Evolutionary conservation across 345 rosid genomes (phyloP).

Genomic region (Psidium guajava): DNA sequence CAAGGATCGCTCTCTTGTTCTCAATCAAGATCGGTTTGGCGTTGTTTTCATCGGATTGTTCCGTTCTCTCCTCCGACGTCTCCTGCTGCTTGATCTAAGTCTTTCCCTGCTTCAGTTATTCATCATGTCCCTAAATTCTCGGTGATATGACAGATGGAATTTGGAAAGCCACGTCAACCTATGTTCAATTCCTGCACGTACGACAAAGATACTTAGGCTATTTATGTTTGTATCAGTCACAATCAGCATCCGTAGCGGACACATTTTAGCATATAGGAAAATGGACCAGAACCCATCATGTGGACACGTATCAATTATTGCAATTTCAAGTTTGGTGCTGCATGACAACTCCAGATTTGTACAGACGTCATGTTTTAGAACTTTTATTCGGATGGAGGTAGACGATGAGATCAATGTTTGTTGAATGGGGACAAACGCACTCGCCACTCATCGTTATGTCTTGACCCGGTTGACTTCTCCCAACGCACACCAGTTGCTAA

Average conservation of each 20-base stretch:
- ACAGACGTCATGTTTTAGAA: not conserved
- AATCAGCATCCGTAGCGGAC: not conserved
- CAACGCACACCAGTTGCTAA: not conserved
- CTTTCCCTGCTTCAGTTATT: not conserved
- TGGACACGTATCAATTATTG: not conserved
- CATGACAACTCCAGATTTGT: not conserved
- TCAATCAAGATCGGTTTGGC: too few relatives aligned
- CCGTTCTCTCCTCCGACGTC: too few relatives aligned
- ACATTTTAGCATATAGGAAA: not conserved
- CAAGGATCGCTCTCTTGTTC: too few relatives aligned
- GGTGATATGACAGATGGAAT: not conserved
- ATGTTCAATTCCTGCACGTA: not conserved
- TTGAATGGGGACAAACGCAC: not conserved
- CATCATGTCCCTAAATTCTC: not conserved
- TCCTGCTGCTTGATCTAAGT: not conserved
- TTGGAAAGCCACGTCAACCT: not conserved
- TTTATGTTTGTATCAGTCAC: not conserved
- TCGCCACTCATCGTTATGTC: not conserved
- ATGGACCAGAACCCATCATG: not conserved
- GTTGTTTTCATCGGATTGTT: too few relatives aligned
- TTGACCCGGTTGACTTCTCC: not conserved
- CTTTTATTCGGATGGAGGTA: not conserved
- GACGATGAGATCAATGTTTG: not conserved
- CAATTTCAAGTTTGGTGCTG: not conserved
- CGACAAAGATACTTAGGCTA: too few relatives aligned